These are phyloP conservation scores for Castanea mollissima DNA, from an alignment of 306 rosid species.

Conservation along the genomic window DNA sequence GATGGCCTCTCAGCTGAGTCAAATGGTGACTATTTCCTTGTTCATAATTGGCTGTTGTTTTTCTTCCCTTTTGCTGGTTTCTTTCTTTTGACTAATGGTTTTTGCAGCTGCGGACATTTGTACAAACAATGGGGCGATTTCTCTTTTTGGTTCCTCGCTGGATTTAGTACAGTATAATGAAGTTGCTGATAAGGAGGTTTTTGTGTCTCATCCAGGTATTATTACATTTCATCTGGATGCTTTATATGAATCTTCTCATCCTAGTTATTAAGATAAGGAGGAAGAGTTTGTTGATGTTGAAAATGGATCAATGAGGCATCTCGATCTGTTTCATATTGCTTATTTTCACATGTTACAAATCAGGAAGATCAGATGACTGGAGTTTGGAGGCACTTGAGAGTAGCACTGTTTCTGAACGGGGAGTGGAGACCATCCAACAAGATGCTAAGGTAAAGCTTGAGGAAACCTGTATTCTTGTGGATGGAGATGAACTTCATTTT, in stretches of 20 bases:
- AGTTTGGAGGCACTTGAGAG: constrained; percentile 25
- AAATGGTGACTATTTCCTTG: constrained; percentile 44
- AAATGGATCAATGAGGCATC: background rate
- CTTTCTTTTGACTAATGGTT: constrained; percentile 20
- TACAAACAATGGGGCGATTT: constrained; percentile 4
- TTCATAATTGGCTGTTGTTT: constrained; percentile 10
- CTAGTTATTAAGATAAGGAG: constrained; percentile 1
- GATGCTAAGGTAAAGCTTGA: constrained; percentile 40
- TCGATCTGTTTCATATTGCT: constrained; percentile 10
- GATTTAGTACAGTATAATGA: constrained; percentile 16
- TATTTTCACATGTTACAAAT: constrained; percentile 6
- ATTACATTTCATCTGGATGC: background rate
- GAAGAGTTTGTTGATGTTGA: constrained; percentile 12
- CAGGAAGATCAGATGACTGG: constrained; percentile 38
- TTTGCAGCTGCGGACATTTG: constrained; percentile 24
- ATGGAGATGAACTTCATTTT: constrained; percentile 44
- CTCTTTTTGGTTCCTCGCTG: constrained; percentile 24
- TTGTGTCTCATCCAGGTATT: constrained; percentile 38
- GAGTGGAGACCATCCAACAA: constrained; percentile 28
- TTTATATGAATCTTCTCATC: constrained; percentile 3
- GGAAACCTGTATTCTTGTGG: constrained; percentile 73
- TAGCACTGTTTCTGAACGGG: constrained; percentile 24
- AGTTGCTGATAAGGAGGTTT: constrained; percentile 23
- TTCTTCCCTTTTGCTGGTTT: constrained; percentile 14
- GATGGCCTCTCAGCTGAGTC: constrained; percentile 30